These are phyloP conservation scores for Strobilomyces confusus DNA, from an alignment of 768 basidiomycete genomes.

Conservation along the genomic window DNA sequence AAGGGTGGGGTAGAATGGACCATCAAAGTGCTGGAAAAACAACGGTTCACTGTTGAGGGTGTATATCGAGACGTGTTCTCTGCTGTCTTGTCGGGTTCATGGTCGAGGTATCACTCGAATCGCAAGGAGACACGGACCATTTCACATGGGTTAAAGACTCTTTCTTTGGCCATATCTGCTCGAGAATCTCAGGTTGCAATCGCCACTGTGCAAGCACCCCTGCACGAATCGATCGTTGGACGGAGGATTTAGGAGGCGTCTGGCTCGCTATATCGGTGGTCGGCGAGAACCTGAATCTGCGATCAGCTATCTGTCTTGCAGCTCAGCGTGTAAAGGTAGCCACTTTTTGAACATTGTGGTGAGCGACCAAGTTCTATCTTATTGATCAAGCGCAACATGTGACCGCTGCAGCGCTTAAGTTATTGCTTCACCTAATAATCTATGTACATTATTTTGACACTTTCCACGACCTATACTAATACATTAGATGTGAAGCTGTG, in stretches of 20 bases:
- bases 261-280: constrained; percentile 84
- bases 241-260: constrained; percentile 89
- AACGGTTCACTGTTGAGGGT: constrained; percentile 83
- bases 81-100: constrained; percentile 48
- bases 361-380: constrained; percentile 3
- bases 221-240: constrained; percentile 84
- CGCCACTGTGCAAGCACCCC: constrained; percentile 80
- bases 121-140: constrained; percentile 47
- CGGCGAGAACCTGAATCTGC: constrained; percentile 53
- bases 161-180: constrained; percentile 98
- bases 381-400: constrained; percentile 13
- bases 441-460: constrained; percentile 27
- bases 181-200: constrained; percentile 74
- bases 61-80: constrained; percentile 93
- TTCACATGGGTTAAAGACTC: constrained; percentile 90
- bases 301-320: constrained; percentile 7
- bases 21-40: constrained; percentile 96
- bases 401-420: too few species aligned
- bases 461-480: constrained; percentile 33
- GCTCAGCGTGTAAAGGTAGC: constrained; percentile 3
- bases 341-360: constrained; percentile 77
- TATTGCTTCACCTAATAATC: constrained; percentile 18
- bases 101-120: constrained; percentile 8
- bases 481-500: constrained; percentile 35
- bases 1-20: constrained; percentile 86